Evolutionary conservation across 2,329 filamentous ascomycete species (phyloP), one percentile per base, ranked within the genome.

Genomic region (Cordyceps farinosa): DNA sequence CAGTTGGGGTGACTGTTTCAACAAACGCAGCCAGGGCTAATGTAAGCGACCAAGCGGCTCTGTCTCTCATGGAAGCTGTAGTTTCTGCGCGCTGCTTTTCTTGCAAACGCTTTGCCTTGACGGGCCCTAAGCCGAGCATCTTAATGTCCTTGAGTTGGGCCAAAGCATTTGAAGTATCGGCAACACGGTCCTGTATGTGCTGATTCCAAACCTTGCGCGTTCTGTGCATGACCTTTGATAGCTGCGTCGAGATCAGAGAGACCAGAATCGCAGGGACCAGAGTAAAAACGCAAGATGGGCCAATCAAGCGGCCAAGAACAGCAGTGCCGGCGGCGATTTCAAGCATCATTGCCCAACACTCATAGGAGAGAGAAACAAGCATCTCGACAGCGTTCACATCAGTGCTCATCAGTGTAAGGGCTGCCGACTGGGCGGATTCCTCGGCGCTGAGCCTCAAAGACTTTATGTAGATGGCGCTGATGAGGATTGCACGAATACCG

Each of bases 81-180:
- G 22, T 57, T 2, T 47, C 30, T 40, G 47, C 54, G 2, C 2
- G 3, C 11, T 45, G 9, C 29, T 29, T 42, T 32, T 44, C 40
- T 32, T 45, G 54, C 9, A 57, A 8, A 13, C 15, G 15, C 1
- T 42, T n/a, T 30, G 54, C 38, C 38, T 47, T n/a, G 9, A 44
- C 5, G 3, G 54, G 38, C 8, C 40, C 29, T 29, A 57, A 17
- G 8, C 54, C 54, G 2, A 27, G 34, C 54, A 57, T 57, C 15
- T 57, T 57, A 13, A 57, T 13, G 22, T 44, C 42, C 22, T 57
- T 57, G 29, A 57, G n/a, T 27, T 57, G 54, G 8, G 54, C 29
- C 8, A 57, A 17, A 6, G 47, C 47, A 2, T 8, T 47, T 8
- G 54, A 57, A 7, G 54, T 57, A 5, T 45, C 42, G 34, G 54